Base-by-base conservation (phyloP, 108 stramenopile genomes). In the Mayamaea pseudoterrestris region DNA sequence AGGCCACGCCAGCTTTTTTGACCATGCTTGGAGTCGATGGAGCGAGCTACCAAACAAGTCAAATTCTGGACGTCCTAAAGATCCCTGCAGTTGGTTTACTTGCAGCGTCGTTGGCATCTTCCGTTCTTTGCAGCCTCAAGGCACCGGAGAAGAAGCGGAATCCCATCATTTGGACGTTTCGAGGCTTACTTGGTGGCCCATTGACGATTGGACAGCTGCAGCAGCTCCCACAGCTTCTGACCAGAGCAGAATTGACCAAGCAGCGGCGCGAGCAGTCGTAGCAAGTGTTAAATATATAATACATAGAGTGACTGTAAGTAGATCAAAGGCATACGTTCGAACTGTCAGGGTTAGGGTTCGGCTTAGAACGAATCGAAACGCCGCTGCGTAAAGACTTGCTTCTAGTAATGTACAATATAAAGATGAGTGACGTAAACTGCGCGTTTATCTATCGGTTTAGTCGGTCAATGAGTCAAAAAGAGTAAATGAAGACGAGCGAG, bases 151-250 rank as follows among this genome's bases (percentile, higher is more conserved):
- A 63, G 30, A 76, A 70, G 48, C 61, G 79, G 26, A 68, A 50
- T 49, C 37, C 63, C 14, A 51, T 68, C 6, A 53, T 78, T 3
- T 88, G 86, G 86, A 64, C 36, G 17, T 28, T 78, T 27, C 83
- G 83, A 52, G 86, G 86, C 34, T 61, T 78, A 18, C 52, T 75
- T 9, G 86, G 76, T 27, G 86, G 86, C 8, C 86, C 86, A 7
- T 53, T 83, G 14, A 72, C 86, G 20, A 48, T 80, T 17, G 16
- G 27, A 17, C 67, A 76, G 42, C 35, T 83, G 27, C 52, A 68
- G 31, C 61, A 55, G 31, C 60, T 82, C 9, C 61, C 63, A 28
- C 42, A 55, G 8, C 57, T 82, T 13, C 41, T 66, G 24, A 82
- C 76, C 16, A 35, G 57, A 45, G 75, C 51, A 24, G 74, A 17